These are phyloP conservation scores for Oryza officinalis DNA, from an alignment of 176 grass and related monocot species.

Conservation along the genomic window DNA sequence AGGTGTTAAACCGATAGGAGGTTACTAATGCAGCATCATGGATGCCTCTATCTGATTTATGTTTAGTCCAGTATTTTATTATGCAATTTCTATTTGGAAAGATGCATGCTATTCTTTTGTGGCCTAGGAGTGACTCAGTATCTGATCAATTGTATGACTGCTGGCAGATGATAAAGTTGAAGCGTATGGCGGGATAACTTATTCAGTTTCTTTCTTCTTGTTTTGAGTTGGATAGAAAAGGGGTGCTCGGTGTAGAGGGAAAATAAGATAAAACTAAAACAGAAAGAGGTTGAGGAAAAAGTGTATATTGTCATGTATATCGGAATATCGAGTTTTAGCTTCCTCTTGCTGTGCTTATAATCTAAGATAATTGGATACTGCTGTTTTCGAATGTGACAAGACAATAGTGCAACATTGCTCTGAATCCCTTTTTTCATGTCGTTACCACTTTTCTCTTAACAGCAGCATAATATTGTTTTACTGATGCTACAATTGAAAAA, in stretches of 20 bases:
- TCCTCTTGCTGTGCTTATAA: background rate
- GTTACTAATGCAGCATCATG: background rate
- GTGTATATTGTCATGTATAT: too few species aligned
- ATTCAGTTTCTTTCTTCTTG: background rate
- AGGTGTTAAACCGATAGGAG: constrained; percentile 1
- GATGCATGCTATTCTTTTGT: background rate
- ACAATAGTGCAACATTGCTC: background rate
- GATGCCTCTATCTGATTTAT: background rate
- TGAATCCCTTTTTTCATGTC: background rate
- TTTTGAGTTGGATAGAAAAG: background rate
- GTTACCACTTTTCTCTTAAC: background rate
- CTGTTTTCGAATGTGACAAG: background rate
- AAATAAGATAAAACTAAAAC: background rate
- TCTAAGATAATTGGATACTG: background rate
- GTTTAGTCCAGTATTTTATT: background rate
- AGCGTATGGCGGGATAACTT: background rate
- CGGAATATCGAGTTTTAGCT: background rate
- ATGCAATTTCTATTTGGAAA: constrained; percentile 1
- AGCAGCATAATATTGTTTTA: constrained; percentile 1
- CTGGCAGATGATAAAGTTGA: background rate
- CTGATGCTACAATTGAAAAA: background rate
- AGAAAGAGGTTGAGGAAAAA: background rate
- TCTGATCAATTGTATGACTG: constrained; percentile 4
- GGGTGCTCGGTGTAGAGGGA: background rate
- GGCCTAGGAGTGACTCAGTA: background rate